phyloP scores from a whole-genome alignment of 441 rosid species.

The Dalechampia spathulata region DNA sequence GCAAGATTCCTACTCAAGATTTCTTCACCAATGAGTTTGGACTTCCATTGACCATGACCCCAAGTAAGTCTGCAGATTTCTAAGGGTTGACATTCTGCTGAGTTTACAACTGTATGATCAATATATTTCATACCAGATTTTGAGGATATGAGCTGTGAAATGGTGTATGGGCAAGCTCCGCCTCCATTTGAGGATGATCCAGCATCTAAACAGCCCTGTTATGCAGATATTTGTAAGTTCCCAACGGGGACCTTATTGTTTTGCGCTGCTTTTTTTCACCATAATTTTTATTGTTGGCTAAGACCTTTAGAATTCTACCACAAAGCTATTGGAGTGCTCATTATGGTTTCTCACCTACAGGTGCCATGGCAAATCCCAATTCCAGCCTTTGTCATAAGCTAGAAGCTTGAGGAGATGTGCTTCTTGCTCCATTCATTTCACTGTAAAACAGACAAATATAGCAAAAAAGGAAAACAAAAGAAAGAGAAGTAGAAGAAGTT shows the following conservation, averaged over 20 bases:
- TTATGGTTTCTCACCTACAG: slow-evolving; percentile 25
- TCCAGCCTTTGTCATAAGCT: slow-evolving; percentile 41
- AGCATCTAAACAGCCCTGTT: slow-evolving; percentile 53
- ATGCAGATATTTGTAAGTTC: slow-evolving; percentile 55
- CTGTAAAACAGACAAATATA: background rate
- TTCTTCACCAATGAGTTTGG: slow-evolving; percentile 98
- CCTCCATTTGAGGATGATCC: slow-evolving; percentile 73
- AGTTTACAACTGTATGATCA: no score
- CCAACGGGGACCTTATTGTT: no score
- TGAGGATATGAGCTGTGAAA: slow-evolving; percentile 96
- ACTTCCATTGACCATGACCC: slow-evolving; percentile 87
- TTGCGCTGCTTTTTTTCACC: no score
- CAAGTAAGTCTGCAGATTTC: slow-evolving; percentile 39
- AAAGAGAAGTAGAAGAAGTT: no score
- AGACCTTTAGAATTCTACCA: no score
- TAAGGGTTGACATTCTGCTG: no score
- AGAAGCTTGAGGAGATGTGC: slow-evolving; percentile 27
- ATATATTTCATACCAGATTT: slow-evolving; percentile 49
- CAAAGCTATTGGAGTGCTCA: slow-evolving; percentile 1
- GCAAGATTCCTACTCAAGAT: slow-evolving; percentile 94
- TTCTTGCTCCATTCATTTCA: background rate
- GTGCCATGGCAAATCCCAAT: slow-evolving; percentile 43
- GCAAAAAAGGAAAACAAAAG: no score
- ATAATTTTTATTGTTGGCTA: no score
- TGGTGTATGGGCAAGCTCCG: slow-evolving; percentile 91